Evolutionary conservation across 805 yeast species (phyloP), one percentile per base, ranked within the genome.

Genomic region (Monosporozyma aerobia): DNA sequence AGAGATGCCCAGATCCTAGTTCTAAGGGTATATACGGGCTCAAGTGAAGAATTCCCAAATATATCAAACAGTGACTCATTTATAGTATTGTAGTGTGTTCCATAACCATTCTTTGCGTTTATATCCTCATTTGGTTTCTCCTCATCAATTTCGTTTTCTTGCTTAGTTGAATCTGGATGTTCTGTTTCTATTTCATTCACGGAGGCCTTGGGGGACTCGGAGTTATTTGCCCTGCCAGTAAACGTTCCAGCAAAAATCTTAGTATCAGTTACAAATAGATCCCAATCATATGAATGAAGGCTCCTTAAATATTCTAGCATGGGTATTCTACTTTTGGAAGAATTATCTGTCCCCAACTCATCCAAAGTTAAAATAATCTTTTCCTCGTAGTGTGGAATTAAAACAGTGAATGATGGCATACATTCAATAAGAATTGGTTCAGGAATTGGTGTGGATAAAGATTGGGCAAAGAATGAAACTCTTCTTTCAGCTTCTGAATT

Each of bases 1-100:
- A 86, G 69, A 0, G 96, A 87, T 0, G 95, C 87, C 97, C 97
- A 89, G 2, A 88, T 76, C 62, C 96, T 74, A 0, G 96, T 88
- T 64, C 95, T 72, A 56, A 85, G 63, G 2, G 80, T 76, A 58
- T 77, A 80, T 52, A 81, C 82, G 0, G 86, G 82, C 2, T 80
- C 75, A 1, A 89, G 77, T 25, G 79, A 73, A 56, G 81, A 83
- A 68, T 84, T 87, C 0, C 95, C 95, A 57, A 86, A 71, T 58
- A 83, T 81, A 55, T 84, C 80, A 54, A 76, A 81, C 1, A 95
- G 92, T 33, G 87, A 63, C 54, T 87, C 90, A 55, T 77, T 77
- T 39, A 79, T 73, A 59, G 73, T 73, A 29, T 67, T 71, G 48
- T 68, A 73, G 56, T n/a, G 10, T 9, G 7, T 13, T 39, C 25